Evolutionary conservation across 305 asterid genomes (phyloP).

Genomic region (Euphrasia arctica): DNA sequence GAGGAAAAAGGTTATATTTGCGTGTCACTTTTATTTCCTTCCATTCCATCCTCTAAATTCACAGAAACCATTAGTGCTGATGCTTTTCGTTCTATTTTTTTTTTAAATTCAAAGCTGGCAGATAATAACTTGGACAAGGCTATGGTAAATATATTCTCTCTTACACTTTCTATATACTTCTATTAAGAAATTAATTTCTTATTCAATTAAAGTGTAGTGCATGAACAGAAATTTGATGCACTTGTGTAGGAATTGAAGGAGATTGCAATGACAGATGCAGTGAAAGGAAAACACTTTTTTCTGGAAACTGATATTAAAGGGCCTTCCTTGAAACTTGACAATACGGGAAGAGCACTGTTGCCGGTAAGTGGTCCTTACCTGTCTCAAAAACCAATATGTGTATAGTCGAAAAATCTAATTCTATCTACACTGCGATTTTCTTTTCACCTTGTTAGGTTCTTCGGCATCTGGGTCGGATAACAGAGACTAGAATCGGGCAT

Average conservation of each 20-base stretch:
- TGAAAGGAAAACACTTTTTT: slow-evolving; percentile 84
- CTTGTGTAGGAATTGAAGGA: slow-evolving; percentile 66
- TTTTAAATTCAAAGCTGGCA: slow-evolving; percentile 59
- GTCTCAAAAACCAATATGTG: neutral
- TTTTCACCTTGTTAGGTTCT: slow-evolving; percentile 56
- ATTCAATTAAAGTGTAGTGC: slow-evolving; percentile 1
- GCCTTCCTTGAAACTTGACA: slow-evolving; percentile 80
- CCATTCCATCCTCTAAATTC: slow-evolving; percentile 2
- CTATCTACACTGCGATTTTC: slow-evolving; percentile 17
- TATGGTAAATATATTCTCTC: slow-evolving; percentile 51
- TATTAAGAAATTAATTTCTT: slow-evolving; percentile 13
- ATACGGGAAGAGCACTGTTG: slow-evolving; percentile 84
- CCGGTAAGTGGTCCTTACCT: slow-evolving; percentile 54
- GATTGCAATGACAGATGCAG: slow-evolving; percentile 54
- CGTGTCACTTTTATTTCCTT: neutral
- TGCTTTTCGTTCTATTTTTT: slow-evolving; percentile 24
- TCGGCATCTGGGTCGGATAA: slow-evolving; percentile 79
- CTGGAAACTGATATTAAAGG: slow-evolving; percentile 88
- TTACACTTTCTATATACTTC: neutral
- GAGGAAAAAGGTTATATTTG: slow-evolving; percentile 59
- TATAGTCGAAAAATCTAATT: slow-evolving; percentile 14
- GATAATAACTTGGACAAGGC: slow-evolving; percentile 82
- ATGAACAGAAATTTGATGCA: slow-evolving; percentile 10
- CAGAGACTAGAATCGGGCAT: slow-evolving; percentile 74
- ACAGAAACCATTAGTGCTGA: slow-evolving; percentile 23